Conservation (phyloP, 345 rosid genomes). For the Rhizophora mangle region DNA sequence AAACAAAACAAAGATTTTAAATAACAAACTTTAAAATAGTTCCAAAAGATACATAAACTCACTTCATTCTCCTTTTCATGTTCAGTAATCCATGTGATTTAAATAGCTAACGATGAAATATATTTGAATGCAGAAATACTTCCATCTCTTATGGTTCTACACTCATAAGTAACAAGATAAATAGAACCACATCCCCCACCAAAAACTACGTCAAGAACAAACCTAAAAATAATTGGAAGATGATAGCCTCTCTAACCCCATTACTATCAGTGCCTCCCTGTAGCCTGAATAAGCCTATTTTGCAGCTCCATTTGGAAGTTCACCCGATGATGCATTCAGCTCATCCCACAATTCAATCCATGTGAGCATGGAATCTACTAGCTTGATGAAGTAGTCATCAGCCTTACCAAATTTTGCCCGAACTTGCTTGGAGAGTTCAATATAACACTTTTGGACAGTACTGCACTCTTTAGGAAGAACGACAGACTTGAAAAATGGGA, state of each 20-base stretch:
- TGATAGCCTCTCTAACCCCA: neutral
- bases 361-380: conserved; percentile 5
- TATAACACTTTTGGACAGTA: neutral
- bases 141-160: neutral
- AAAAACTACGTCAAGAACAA: neutral
- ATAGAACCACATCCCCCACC: neutral
- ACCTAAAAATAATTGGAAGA: neutral
- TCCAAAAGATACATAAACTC: neutral
- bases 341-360: conserved; percentile 9
- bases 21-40: neutral
- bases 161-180: neutral
- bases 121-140: neutral
- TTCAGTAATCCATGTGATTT: neutral
- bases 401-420: neutral
- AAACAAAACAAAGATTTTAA: neutral
- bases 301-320: neutral
- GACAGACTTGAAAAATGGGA: conserved; percentile 4
- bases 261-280: neutral
- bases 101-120: neutral
- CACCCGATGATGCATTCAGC: neutral
- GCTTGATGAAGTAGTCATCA: neutral
- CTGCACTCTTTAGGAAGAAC: conserved; percentile 3
- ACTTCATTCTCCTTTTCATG: too few relatives aligned
- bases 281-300: too few relatives aligned
- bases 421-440: conserved; percentile 6